A percentile compares a stretch with the other conserved stretches of the same genome.
Conservation (phyloP, 176 grass and related monocot species). For the Oryza longistaminata region DNA sequence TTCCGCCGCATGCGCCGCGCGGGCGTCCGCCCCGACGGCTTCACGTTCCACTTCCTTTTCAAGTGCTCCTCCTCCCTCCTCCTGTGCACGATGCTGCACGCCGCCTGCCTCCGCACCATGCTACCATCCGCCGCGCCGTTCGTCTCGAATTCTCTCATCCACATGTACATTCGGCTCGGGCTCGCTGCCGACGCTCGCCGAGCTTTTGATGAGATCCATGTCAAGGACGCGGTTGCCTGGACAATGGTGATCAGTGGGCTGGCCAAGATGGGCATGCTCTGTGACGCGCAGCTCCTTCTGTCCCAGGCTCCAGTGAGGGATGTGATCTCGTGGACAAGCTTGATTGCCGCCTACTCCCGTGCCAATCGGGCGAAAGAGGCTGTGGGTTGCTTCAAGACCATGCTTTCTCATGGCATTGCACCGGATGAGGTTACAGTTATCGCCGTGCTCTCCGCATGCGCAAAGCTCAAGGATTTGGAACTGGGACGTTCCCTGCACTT, state of each 20-base stretch:
- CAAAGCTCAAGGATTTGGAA: constrained; percentile 50
- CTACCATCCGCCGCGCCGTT: constrained; percentile 6
- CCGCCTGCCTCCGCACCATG: constrained; percentile 39
- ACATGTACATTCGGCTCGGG: constrained; percentile 58
- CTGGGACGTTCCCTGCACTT: constrained; percentile 56
- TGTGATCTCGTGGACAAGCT: constrained; percentile 68
- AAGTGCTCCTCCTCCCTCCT: constrained; percentile 34
- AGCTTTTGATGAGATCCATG: constrained; percentile 41
- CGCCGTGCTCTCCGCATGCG: constrained; percentile 47
- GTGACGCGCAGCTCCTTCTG: constrained; percentile 46
- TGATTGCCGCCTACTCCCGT: constrained; percentile 54
- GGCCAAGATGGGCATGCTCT: constrained; percentile 44
- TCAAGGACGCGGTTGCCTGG: constrained; percentile 58
- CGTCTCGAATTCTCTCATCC: constrained; percentile 47
- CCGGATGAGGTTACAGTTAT: constrained; percentile 57
- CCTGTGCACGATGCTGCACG: neutral
- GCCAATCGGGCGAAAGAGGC: constrained; percentile 43
- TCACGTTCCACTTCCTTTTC: constrained; percentile 74
- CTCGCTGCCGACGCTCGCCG: constrained; percentile 35
- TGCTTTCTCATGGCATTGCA: constrained; percentile 31
- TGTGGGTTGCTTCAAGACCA: constrained; percentile 53
- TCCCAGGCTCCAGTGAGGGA: constrained; percentile 51
- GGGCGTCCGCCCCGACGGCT: constrained; percentile 38
- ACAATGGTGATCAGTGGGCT: constrained; percentile 56
- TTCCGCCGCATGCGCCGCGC: constrained; percentile 42